Base-by-base conservation (phyloP, 192 early-diverging fungal genomes). In the Pilaira anomala region DNA sequence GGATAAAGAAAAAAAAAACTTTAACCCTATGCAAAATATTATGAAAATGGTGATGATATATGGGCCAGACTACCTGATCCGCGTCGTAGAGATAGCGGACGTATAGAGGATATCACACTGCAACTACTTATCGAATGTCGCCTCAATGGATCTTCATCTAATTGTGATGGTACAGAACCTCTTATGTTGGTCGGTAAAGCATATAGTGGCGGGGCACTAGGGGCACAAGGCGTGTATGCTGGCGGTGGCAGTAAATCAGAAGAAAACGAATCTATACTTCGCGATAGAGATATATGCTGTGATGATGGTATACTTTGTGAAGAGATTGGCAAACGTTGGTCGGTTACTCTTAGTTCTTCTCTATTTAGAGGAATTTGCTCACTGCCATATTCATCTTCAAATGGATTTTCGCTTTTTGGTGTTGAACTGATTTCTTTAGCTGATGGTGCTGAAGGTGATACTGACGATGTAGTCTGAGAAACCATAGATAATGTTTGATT, bases 181-280 rank as follows among this genome's bases (percentile, higher is more conserved):
- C 33, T 36, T 36, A 36, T 36, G 11, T 36, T 36, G 1, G 18
- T 22, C 7, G 63, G 63, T 36, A 65, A 16, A 18, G 36, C 63
- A 56, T 65, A 65, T 19, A 40, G 33, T 13, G 60, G 60, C 24
- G 67, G 64, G 7, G 53, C 64, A 19, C 64, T 61, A 41, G 67
- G 33, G 7, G 33, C 33, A 9, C 33, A 36, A 5, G 33, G 67
- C 5, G 67, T 69, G 14, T 69, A 69, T 2, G 67, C 67, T 16
- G 67, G 67, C 3, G 67, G 67, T 18, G 67, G 67, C n/a, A n/a
- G n/a, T 36, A 62, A 7, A 16, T 69, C 60, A 36, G 33, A 36
- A 36, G 33, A 36, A 9, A 36, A 36, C 4, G 33, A 36, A 36
- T 36, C 19, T 9, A n/a, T 30, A 30, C 28, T 55, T 29, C 12